Percentiles rank a stretch among this genome's conserved stretches.
phyloP scores from a whole-genome alignment of 2,329 filamentous ascomycete species.

The Alternaria metachromatica region DNA sequence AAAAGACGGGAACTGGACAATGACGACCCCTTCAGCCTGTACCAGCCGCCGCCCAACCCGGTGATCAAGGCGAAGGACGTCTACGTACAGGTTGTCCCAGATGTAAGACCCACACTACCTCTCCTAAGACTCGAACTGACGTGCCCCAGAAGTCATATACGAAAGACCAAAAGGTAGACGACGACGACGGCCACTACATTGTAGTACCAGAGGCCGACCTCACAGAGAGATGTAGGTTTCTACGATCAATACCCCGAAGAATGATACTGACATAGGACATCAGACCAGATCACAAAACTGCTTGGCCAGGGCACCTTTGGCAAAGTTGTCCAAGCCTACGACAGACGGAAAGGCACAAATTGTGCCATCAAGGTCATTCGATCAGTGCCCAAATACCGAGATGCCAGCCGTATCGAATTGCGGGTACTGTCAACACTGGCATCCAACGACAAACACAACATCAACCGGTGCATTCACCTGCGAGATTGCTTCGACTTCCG shows the following conservation, averaged over 20 bases:
- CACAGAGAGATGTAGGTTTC: slow-evolving; percentile 73
- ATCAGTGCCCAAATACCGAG: slow-evolving; percentile 96
- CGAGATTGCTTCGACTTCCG: slow-evolving; percentile 97
- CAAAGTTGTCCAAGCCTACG: slow-evolving; percentile 93
- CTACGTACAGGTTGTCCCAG: slow-evolving; percentile 64
- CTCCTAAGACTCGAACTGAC: slow-evolving; percentile 20
- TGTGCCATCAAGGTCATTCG: slow-evolving; percentile 98
- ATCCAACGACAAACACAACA: slow-evolving; percentile 88
- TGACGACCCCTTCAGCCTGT: slow-evolving; percentile 75
- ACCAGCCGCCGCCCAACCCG: slow-evolving; percentile 85
- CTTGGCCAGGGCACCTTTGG: slow-evolving; percentile 97
- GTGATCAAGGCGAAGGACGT: slow-evolving; percentile 82
- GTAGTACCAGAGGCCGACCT: slow-evolving; percentile 85
- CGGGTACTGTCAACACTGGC: slow-evolving; percentile 90
- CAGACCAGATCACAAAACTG: slow-evolving; percentile 86
- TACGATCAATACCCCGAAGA: not conserved
- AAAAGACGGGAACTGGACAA: slow-evolving; percentile 73
- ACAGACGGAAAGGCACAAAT: slow-evolving; percentile 75
- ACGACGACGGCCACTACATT: slow-evolving; percentile 97
- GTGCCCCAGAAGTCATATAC: slow-evolving; percentile 52
- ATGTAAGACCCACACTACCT: slow-evolving; percentile 55
- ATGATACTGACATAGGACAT: slow-evolving; percentile 20
- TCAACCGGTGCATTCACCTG: slow-evolving; percentile 95
- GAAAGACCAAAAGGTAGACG: slow-evolving; percentile 78
- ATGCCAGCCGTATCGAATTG: slow-evolving; percentile 93